Conservation (phyloP, 176 grass and related monocot genomes). For the Saccharum officinarum region DNA sequence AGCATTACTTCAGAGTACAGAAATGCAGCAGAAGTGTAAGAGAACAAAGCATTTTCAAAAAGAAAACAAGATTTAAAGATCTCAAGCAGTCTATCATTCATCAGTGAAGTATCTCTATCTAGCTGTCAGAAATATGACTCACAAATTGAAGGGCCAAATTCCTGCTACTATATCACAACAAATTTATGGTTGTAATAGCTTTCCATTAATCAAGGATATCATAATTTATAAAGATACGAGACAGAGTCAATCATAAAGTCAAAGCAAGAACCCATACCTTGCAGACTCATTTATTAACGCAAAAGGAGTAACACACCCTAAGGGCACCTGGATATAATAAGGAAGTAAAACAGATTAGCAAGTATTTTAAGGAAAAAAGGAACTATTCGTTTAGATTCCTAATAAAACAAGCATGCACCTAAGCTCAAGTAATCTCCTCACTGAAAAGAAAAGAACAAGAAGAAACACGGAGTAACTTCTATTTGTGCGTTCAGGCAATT, state of each 20-base stretch:
- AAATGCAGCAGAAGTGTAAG: background rate
- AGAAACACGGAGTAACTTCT: background rate
- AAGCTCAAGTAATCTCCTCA: background rate
- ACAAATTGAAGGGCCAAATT: background rate
- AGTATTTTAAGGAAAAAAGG: background rate
- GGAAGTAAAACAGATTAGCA: slow-evolving; percentile 26
- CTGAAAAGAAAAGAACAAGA: background rate
- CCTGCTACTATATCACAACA: slow-evolving; percentile 9
- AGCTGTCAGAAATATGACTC: slow-evolving; percentile 7
- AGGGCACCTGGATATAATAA: slow-evolving; percentile 66
- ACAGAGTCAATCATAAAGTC: slow-evolving; percentile 1
- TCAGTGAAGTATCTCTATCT: background rate
- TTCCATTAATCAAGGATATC: background rate
- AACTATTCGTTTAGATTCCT: background rate
- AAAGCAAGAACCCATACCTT: slow-evolving; percentile 49
- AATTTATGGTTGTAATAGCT: slow-evolving; percentile 12
- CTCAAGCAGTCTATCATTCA: slow-evolving; percentile 27
- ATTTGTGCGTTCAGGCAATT: background rate
- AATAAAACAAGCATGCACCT: background rate
- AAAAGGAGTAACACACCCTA: slow-evolving; percentile 97
- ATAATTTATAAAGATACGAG: background rate
- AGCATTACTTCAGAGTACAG: background rate
- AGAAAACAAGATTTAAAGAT: slow-evolving; percentile 3
- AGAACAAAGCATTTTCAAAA: slow-evolving; percentile 23
- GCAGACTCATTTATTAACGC: slow-evolving; percentile 87